Evolutionary conservation across 1,139 yeast species (phyloP).

Genomic region (Candida mesenterica): DNA sequence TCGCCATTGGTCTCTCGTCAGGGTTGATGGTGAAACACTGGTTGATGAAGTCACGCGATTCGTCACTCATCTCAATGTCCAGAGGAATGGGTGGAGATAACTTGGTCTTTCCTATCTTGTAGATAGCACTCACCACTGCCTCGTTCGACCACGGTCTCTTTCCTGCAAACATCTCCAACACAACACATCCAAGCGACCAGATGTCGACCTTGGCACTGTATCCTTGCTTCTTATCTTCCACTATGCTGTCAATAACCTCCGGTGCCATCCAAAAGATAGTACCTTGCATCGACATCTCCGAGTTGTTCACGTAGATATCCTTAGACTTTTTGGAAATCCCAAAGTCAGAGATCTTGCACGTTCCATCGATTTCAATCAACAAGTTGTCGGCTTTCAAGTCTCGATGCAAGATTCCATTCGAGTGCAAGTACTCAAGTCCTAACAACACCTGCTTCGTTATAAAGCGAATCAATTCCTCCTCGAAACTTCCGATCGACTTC

Average conservation of each 20-base stretch:
- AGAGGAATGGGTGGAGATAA: slow-evolving; percentile 95
- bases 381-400: slow-evolving; percentile 96
- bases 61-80: slow-evolving; percentile 65
- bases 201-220: slow-evolving; percentile 95
- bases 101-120: slow-evolving; percentile 69
- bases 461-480: slow-evolving; percentile 69
- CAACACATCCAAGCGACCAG: slow-evolving; percentile 95
- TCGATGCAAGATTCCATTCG: slow-evolving; percentile 85
- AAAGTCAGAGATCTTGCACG: slow-evolving; percentile 94
- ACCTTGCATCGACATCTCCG: slow-evolving; percentile 94
- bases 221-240: slow-evolving; percentile 79
- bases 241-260: slow-evolving; percentile 83
- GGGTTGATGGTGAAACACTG: slow-evolving; percentile 83
- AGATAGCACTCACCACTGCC: slow-evolving; percentile 77
- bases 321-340: slow-evolving; percentile 89
- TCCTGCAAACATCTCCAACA: slow-evolving; percentile 91
- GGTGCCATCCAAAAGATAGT: slow-evolving; percentile 99
- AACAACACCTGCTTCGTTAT: slow-evolving; percentile 76
- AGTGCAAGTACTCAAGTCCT: slow-evolving; percentile 84
- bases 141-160: slow-evolving; percentile 81
- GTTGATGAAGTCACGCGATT: slow-evolving; percentile 70
- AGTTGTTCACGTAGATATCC: slow-evolving; percentile 85
- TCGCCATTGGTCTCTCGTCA: slow-evolving; percentile 83
- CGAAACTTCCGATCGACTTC: slow-evolving; percentile 81
- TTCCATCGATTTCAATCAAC: slow-evolving; percentile 85